Percentiles rank a stretch among this genome's conserved stretches.
Evolutionary conservation across 495 filamentous ascomycete genomes (phyloP).

Genomic region (Hypoxylon lienhwacheense): DNA sequence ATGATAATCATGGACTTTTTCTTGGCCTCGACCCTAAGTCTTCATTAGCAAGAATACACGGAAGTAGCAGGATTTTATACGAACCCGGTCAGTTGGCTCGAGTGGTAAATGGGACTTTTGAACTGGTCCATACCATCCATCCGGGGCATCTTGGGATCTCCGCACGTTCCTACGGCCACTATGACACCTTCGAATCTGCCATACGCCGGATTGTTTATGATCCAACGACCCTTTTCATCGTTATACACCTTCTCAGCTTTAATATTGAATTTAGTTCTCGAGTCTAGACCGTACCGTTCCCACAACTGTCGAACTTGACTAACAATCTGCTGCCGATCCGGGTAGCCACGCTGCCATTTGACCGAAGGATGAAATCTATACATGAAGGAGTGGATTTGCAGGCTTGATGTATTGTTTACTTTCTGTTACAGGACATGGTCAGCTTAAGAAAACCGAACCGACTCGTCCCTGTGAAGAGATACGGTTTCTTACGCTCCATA

Average conservation of each 20-base stretch:
- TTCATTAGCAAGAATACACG: slow-evolving; percentile 26
- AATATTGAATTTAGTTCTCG: slow-evolving; percentile 71
- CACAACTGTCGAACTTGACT: slow-evolving; percentile 70
- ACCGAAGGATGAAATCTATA: slow-evolving; percentile 86
- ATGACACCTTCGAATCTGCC: slow-evolving; percentile 79
- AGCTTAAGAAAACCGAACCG: neutral
- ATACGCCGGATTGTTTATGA: slow-evolving; percentile 70
- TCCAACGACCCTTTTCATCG: slow-evolving; percentile 71
- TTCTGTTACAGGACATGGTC: slow-evolving; percentile 46
- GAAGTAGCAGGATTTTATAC: neutral
- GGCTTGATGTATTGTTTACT: slow-evolving; percentile 79
- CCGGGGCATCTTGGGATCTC: slow-evolving; percentile 70
- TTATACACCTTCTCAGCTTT: slow-evolving; percentile 67
- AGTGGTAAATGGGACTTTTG: slow-evolving; percentile 70
- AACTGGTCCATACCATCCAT: slow-evolving; percentile 68
- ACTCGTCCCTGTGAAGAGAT: neutral
- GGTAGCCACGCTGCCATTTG: slow-evolving; percentile 72
- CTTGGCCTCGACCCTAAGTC: slow-evolving; percentile 51
- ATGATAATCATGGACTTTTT: slow-evolving; percentile 75
- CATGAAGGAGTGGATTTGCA: slow-evolving; percentile 85
- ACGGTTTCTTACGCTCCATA: slow-evolving; percentile 70
- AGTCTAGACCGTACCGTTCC: slow-evolving; percentile 72
- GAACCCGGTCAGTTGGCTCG: slow-evolving; percentile 68
- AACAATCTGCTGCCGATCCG: slow-evolving; percentile 71
- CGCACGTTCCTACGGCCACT: slow-evolving; percentile 75